Base-by-base conservation (phyloP, 2,329 filamentous ascomycete genomes). In the Atkinsonella texensis region DNA sequence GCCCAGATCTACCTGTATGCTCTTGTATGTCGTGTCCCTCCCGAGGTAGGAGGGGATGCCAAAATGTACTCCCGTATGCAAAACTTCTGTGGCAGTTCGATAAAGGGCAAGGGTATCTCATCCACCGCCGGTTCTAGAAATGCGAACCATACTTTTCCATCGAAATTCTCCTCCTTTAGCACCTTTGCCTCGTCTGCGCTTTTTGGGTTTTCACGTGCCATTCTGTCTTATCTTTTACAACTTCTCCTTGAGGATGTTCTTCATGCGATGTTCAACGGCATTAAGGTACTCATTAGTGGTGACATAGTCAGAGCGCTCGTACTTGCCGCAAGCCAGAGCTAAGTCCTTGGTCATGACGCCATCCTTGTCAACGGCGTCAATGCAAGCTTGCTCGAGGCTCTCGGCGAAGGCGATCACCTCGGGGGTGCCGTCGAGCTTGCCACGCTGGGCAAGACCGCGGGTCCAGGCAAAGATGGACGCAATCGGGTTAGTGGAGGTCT, bases 401-500 rank as follows among this genome's bases (percentile, higher is more conserved):
- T 97, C 87, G 53, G 91, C 93, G 64, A 95, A 98, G 48, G 87
- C 80, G 54, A 95, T 82, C 31, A 98, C 77, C 59, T 96, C 90
- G 32, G 90, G 90, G n/a, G 89, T 96, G 50, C 81, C 75, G 71
- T 98, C 93, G 59, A 98, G 82, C 74, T 88, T 85, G 62, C 93
- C 93, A 63, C 93, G 87, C 79, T 96, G 93, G 61, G 88, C 74
- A 46, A 98, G 81, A 63, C 93, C 93, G 54, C 93, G 86, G 54
- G 93, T 97, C 93, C 93, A 98, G 64, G 93, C 93, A 70, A 97
- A 98, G 75, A 98, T 97, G 68, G 89, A 95, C 57, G 93, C 93
- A 63, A 97, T 97, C 55, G 93, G 93, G 83, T 98, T 97, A 60
- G 93, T 98, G 44, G 89, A 95, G 52, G 93, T 98, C 74, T 95